Evolutionary conservation across 345 rosid species (phyloP).

Genomic region (Eucalyptus polybractea): DNA sequence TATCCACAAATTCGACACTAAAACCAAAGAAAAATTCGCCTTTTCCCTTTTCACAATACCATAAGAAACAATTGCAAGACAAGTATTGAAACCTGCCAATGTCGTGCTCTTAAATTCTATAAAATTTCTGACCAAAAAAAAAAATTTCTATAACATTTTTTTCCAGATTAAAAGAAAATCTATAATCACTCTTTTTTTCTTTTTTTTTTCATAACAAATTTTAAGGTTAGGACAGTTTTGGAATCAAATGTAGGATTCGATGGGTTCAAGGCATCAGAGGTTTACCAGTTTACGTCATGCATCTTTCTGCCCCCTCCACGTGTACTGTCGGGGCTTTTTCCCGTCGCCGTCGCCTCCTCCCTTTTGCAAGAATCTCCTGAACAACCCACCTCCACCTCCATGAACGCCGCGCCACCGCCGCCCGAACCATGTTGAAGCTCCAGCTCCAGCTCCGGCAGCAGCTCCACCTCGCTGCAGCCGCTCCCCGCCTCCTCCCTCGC

Average conservation of each 20-base stretch:
- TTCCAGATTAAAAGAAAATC: too few relatives aligned
- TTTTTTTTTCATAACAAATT: not conserved
- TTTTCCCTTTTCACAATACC: not conserved
- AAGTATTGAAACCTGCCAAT: rapidly evolving
- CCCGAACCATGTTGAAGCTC: not conserved
- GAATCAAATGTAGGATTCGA: not conserved
- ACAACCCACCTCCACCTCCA: not conserved
- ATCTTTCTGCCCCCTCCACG: not conserved
- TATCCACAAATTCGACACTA: rapidly evolving
- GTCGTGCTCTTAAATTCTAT: rapidly evolving
- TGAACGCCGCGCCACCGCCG: not conserved
- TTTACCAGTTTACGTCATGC: not conserved
- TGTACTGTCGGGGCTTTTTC: not conserved
- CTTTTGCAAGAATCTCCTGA: not conserved
- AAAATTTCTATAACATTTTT: not conserved
- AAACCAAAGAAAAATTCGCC: not conserved
- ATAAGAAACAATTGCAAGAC: not conserved
- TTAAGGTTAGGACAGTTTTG: not conserved
- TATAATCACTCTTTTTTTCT: too few relatives aligned
- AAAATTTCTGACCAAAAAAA: not conserved
- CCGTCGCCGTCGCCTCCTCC: not conserved
- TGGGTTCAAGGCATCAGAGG: not conserved
- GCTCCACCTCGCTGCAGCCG: not conserved
- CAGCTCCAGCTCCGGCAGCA: not conserved
- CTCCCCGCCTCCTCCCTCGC: not conserved